Evolutionary conservation across 2,329 filamentous ascomycete genomes (phyloP), one percentile per base, ranked within the genome.

Genomic region (Colletotrichum destructivum): DNA sequence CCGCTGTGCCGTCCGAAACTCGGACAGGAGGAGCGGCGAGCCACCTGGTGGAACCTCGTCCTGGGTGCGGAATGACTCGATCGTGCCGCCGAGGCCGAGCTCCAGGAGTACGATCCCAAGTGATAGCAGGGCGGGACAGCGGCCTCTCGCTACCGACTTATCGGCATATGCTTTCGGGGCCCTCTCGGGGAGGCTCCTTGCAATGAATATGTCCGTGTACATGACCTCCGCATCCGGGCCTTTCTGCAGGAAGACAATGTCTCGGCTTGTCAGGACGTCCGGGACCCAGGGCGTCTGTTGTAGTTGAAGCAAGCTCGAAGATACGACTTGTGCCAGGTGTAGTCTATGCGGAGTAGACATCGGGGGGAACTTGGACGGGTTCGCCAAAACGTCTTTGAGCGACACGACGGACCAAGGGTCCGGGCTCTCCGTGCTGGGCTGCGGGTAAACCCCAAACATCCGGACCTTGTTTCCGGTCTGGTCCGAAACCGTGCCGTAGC

Each of bases 261-360:
- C 35, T 4, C 12, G 38, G 3, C 54, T 69, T 11, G 61, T 54
- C 1, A 69, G 13, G 0, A 74, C 57, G 6, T 59, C 46, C 2
- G 75, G 69, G 4, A 78, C 72, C 76, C 78, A 78, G 2, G 66
- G 64, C 0, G 75, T 78, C 7, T 74, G 68, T 42, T 77, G 61
- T 15, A 79, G 70, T 21, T 77, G 74, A 5, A 77, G 62, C 15
- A 79, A 64, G 68, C 75, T 75, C 0, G 75, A 75, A 7, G 76
- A 73, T 1, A 76, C 63, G 2, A 65, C 66, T 7, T 64, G 62
- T 0, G 75, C 71, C 18, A 79, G 74, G 2, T 72, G 66, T 1
- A 78, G 47, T 23, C n/a, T 18, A 1, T 40, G 15, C 13, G 38
- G 9, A 7, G 16, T 11, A 49, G 4, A 16, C n/a, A 49, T 49